Percentiles rank a stretch among this genome's conserved stretches.
Evolutionary conservation across 805 yeast species (phyloP).

Genomic region (Lachancea cidri): DNA sequence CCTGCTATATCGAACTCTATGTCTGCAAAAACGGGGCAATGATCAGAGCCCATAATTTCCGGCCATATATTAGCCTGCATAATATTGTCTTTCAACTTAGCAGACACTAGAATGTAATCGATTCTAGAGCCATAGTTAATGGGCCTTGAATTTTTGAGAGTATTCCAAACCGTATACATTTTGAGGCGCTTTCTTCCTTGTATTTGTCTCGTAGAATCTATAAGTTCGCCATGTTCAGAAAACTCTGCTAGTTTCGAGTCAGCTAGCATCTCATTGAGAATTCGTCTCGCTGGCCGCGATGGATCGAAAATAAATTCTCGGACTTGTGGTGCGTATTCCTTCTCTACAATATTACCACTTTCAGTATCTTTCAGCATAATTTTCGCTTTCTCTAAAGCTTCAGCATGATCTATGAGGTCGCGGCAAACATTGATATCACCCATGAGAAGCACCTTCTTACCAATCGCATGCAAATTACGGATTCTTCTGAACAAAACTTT

Average conservation of each 20-base stretch:
- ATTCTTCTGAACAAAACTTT: constrained; percentile 57
- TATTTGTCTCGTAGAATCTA: constrained; percentile 53
- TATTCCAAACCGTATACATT: constrained; percentile 92
- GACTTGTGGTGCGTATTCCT: constrained; percentile 27
- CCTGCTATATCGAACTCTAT: constrained; percentile 30
- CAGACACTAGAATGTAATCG: constrained; percentile 62
- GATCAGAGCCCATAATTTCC: constrained; percentile 79
- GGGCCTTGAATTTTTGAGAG: constrained; percentile 67
- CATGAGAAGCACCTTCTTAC: constrained; percentile 70
- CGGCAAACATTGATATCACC: constrained; percentile 86
- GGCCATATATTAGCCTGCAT: constrained; percentile 55
- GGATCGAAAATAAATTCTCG: constrained; percentile 34
- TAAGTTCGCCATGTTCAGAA: constrained; percentile 40
- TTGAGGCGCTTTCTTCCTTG: constrained; percentile 52
- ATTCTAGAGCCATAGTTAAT: constrained; percentile 84
- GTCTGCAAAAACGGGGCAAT: constrained; percentile 85
- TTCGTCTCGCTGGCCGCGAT: constrained; percentile 37
- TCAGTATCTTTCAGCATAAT: constrained; percentile 34
- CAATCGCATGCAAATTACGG: constrained; percentile 44
- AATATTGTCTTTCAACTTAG: constrained; percentile 31
- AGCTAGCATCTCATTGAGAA: constrained; percentile 43
- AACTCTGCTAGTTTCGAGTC: constrained; percentile 32
- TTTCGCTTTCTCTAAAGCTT: constrained; percentile 36
- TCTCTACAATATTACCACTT: constrained; percentile 34
- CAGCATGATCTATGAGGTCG: constrained; percentile 81